Evolutionary conservation across 1,139 yeast species (phyloP), one percentile per base, ranked within the genome.

Genomic region (Saccharomyces hybrid): DNA sequence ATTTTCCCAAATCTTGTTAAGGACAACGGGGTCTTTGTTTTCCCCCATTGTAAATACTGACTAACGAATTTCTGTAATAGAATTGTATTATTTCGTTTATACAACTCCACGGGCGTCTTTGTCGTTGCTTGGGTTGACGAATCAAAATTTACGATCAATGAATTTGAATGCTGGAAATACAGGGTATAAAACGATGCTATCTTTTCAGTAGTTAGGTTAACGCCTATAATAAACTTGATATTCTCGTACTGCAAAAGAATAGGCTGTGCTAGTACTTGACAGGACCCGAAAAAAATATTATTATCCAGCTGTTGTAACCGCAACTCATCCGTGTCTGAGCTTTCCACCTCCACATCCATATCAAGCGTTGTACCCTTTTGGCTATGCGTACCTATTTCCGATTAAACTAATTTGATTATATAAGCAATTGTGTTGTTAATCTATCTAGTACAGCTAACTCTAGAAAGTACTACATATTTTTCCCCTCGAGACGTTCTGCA

Each of bases 261-360:
- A 23, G 58, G 56, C 55, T 71, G 71, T 0, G 71, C 67, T 6
- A 71, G 59, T 0, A 71, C 59, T 57, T 70, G 65, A 42, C 71
- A 54, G 2, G 74, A 71, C 2, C 75, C 74, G 41, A 70, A 59
- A 64, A 70, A 71, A 1, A 71, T 60, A 51, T 65, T 66, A 29
- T 62, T 61, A 25, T 69, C 63, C 31, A 72, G 52, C 48, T 63
- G 64, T 51, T 69, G 72, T 8, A 71, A 70, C 1, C 9, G 9
- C 11, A 38, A 13, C 1, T 16, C 25, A 38, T 38, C 44, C 9
- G 6, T 3, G 3, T 6, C 9, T 38, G 44, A 4, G 3, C 5
- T 4, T 8, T 16, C 25, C 6, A 4, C 13, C 5, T 38, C 6
- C 44, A 38, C 13, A 38, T 1, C 2, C 23, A 16, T 38, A 16